A percentile compares a stretch with the other conserved stretches of the same genome.
phyloP scores from a whole-genome alignment of 495 filamentous ascomycete species.

The Aspergillus olivimuriae region DNA sequence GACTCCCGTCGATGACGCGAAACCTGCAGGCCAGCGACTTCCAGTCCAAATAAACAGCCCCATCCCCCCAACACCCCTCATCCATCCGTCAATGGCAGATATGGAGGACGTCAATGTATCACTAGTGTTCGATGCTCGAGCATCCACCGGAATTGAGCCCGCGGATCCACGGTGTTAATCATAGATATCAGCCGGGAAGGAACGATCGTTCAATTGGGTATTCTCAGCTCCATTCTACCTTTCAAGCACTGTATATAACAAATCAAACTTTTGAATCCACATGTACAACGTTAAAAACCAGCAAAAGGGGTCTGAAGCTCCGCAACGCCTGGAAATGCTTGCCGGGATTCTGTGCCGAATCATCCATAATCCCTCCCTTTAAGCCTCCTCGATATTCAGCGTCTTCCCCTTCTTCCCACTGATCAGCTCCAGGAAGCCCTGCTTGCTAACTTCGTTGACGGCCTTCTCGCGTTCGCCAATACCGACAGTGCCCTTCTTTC shows the following conservation, averaged over 20 bases:
- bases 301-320: no score
- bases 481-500: constrained; percentile 69
- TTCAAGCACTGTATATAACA: constrained; percentile 10
- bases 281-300: constrained; percentile 12
- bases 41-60: constrained; percentile 21
- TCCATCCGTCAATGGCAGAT: not conserved
- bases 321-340: constrained; percentile 38
- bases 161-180: not conserved
- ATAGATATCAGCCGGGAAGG: not conserved
- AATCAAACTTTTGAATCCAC: constrained; percentile 18
- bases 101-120: not conserved
- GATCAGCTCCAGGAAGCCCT: constrained; percentile 92
- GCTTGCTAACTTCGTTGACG: constrained; percentile 90
- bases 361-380: constrained; percentile 9
- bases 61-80: not conserved
- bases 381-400: constrained; percentile 45
- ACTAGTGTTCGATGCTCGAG: not conserved
- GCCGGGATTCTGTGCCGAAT: constrained; percentile 15
- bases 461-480: constrained; percentile 68
- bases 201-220: constrained; percentile 13
- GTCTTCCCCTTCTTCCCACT: constrained; percentile 47
- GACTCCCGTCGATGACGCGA: constrained; percentile 85
- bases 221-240: constrained; percentile 18
- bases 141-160: not conserved
- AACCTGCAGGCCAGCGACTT: constrained; percentile 97